phyloP scores from a whole-genome alignment of 192 early-diverging fungal species.

The Mortierella alpina region DNA sequence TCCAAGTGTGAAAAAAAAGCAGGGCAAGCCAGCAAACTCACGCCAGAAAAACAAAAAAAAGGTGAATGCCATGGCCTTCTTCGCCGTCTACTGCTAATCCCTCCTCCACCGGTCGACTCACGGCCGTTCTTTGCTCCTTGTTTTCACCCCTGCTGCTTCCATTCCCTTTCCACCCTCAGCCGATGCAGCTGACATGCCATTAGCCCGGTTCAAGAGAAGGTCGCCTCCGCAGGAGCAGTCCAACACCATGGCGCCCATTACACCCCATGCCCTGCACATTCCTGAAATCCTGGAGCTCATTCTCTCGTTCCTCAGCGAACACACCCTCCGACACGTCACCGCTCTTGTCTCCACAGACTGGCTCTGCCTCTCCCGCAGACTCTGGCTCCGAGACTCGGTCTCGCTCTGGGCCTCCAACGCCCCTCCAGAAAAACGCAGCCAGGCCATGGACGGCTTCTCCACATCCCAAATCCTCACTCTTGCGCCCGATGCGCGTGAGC shows the following conservation, averaged over 20 bases:
- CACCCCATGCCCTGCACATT: conserved; percentile 6
- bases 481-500: conserved; percentile 16
- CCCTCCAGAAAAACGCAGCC: conserved; percentile 14
- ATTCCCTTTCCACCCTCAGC: too few relatives aligned
- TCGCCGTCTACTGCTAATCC: too few relatives aligned
- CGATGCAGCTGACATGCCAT: too few relatives aligned
- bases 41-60: too few relatives aligned
- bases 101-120: too few relatives aligned
- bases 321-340: conserved; percentile 7
- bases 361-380: background rate
- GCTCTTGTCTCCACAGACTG: conserved; percentile 10
- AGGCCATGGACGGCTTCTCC: conserved; percentile 10
- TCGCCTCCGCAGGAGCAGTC: background rate
- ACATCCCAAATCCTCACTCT: conserved; percentile 13
- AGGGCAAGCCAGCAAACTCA: too few relatives aligned
- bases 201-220: background rate
- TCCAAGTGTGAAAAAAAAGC: too few relatives aligned
- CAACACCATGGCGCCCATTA: background rate
- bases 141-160: too few relatives aligned
- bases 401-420: conserved; percentile 23
- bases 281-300: conserved; percentile 21
- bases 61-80: too few relatives aligned
- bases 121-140: too few relatives aligned
- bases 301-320: conserved; percentile 24
- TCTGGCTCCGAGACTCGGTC: conserved; percentile 1